Conservation (phyloP, 192 early-diverging fungal genomes). For the Haplosporangium gracile region DNA sequence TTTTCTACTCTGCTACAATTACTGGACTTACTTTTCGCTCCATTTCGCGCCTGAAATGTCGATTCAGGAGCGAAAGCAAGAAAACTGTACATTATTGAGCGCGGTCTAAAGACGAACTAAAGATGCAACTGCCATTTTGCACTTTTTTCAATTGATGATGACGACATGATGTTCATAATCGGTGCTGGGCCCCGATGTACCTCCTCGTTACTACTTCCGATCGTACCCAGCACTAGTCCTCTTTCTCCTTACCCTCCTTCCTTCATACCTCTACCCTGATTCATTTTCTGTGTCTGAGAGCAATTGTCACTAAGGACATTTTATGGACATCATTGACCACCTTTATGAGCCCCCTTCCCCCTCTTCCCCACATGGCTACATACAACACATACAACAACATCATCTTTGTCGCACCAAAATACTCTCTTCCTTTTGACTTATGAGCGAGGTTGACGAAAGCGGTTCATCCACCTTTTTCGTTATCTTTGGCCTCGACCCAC, state of each 20-base stretch:
- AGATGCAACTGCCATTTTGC: background rate
- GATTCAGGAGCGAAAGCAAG: background rate
- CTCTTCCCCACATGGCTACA: background rate
- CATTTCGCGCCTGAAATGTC: background rate
- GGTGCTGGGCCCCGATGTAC: background rate
- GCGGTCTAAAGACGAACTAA: background rate
- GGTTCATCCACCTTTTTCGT: background rate
- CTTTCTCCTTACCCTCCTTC: background rate
- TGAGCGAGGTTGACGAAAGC: background rate
- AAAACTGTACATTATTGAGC: background rate
- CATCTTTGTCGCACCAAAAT: background rate
- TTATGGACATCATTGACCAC: background rate
- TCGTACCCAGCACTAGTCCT: background rate
- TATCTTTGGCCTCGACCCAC: background rate
- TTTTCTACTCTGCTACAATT: background rate
- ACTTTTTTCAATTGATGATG: background rate
- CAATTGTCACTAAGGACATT: background rate
- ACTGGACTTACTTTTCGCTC: background rate
- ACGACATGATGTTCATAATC: background rate
- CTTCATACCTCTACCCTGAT: background rate
- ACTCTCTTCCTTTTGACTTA: background rate
- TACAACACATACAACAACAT: background rate
- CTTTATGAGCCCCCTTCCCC: background rate
- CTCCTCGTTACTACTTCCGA: background rate
- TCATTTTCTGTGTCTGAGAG: slow-evolving; percentile 15